phyloP scores from a whole-genome alignment of 305 asterid genomes.

The Petunia hybrid region DNA sequence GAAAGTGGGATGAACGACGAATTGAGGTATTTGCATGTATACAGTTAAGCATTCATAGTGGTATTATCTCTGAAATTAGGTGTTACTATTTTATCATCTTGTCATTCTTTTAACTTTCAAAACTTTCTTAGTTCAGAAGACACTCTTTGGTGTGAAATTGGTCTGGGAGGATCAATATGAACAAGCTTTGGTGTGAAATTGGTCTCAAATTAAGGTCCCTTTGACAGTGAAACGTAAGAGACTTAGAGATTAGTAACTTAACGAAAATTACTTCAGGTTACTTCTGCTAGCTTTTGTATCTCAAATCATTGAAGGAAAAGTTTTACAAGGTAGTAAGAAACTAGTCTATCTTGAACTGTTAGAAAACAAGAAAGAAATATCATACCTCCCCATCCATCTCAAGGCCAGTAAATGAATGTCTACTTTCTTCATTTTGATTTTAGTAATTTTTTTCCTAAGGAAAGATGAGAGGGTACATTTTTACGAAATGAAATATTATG shows the following conservation, averaged over 20 bases:
- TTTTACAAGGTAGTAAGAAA: background rate
- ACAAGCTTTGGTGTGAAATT: background rate
- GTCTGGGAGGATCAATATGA: slow-evolving; percentile 13
- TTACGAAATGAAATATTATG: slow-evolving; percentile 9
- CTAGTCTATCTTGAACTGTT: slow-evolving; percentile 2
- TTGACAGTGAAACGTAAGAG: background rate
- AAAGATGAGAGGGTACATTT: background rate
- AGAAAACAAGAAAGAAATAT: slow-evolving; percentile 22
- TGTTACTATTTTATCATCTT: slow-evolving; percentile 28
- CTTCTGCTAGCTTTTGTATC: slow-evolving; percentile 18
- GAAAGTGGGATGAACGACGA: slow-evolving; percentile 85
- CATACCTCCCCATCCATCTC: background rate
- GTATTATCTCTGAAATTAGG: background rate
- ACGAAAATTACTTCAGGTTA: slow-evolving; percentile 10
- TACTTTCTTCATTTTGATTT: slow-evolving; percentile 23
- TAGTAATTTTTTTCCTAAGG: background rate
- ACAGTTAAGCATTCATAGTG: background rate
- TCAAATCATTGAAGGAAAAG: slow-evolving; percentile 23
- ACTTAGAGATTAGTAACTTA: slow-evolving; percentile 19
- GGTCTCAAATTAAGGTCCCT: background rate
- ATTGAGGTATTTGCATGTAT: slow-evolving; percentile 60
- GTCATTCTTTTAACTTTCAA: slow-evolving; percentile 3
- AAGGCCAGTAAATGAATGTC: slow-evolving; percentile 11
- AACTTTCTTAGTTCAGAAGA: slow-evolving; percentile 11
- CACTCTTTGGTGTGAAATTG: background rate